Base-by-base conservation (phyloP, 2,329 filamentous ascomycete species). In the Trichoderma lentiforme region DNA sequence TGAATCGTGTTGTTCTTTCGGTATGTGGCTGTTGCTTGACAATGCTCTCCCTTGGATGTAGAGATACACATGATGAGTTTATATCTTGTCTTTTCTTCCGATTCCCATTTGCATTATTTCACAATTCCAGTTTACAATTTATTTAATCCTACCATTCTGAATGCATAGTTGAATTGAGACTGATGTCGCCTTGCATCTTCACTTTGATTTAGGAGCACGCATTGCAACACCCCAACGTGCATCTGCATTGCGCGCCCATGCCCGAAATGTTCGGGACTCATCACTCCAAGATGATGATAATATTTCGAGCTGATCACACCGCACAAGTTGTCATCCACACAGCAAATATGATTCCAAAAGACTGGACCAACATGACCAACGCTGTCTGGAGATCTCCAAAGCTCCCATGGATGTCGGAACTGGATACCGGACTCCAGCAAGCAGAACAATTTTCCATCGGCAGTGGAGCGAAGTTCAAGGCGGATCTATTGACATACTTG, bases 331-430 rank as follows among this genome's bases (percentile, higher is more conserved):
- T 97, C 71, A 94, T 97, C 34, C 93, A 97, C 76, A 97, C 94
- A 0, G 93, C 94, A 21, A 97, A 97, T 76, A 94, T 97, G 91
- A 95, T 97, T n/a, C 78, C 86, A 4, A 90, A 91, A 70, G 94
- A 97, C 79, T 97, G 94, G 94, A 87, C 85, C 1, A 96, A 96
- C 76, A 93, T 97, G 92, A 92, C 91, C 1, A 94, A 97, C 79
- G 93, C 89, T 1, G 88, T 93, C 6, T 97, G 94, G 94, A 85
- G 83, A 64, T 95, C 93, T 0, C 93, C 93, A 0, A 78, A 88
- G 1, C 87, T 97, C 1, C 90, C 92, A 1, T 80, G 88, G 1
- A 63, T 83, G 8, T 9, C 62, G 6, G 47, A 63, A 26, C 51
- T 14, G 14, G 28, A 4, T 8, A 11, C n/a, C 4, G 6, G 26